Evolutionary conservation across 345 rosid species (phyloP).

Genomic region (Raphanus sativus): DNA sequence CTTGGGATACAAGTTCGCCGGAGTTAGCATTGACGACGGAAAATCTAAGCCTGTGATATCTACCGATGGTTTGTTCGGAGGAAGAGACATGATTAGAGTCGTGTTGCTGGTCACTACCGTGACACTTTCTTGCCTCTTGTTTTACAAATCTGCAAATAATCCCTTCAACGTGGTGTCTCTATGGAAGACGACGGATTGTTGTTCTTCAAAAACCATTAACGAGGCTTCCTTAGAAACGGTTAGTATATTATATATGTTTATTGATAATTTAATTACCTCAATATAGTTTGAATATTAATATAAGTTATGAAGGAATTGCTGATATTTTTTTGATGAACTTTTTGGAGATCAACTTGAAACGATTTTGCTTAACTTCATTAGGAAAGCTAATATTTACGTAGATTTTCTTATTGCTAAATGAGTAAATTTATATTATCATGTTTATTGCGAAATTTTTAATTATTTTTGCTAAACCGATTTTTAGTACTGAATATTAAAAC

Average conservation of each 20-base stretch:
- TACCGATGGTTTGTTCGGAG: constrained; percentile 24
- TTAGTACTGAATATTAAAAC: not conserved
- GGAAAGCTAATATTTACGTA: not conserved
- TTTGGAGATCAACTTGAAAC: not conserved
- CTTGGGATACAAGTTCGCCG: constrained; percentile 15
- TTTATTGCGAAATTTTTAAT: not conserved
- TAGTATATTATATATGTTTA: not conserved
- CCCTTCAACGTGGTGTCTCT: constrained; percentile 29
- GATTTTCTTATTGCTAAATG: not conserved
- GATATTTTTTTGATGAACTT: not conserved
- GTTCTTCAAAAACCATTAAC: constrained; percentile 14
- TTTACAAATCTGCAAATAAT: constrained; percentile 26
- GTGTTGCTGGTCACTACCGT: constrained; percentile 28
- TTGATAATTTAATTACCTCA: not conserved
- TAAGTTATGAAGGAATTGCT: not conserved
- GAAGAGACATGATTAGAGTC: constrained; percentile 20
- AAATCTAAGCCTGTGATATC: constrained; percentile 9
- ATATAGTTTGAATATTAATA: not conserved
- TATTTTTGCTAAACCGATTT: not conserved
- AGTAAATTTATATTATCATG: not conserved
- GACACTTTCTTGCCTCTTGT: constrained; percentile 28
- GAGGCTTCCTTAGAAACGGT: constrained; percentile 21
- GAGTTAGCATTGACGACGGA: constrained; percentile 4
- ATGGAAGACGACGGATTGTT: constrained; percentile 16
- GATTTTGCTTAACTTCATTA: not conserved